Conservation (phyloP, 345 rosid genomes). For the Zanthoxylum bungeanum region DNA sequence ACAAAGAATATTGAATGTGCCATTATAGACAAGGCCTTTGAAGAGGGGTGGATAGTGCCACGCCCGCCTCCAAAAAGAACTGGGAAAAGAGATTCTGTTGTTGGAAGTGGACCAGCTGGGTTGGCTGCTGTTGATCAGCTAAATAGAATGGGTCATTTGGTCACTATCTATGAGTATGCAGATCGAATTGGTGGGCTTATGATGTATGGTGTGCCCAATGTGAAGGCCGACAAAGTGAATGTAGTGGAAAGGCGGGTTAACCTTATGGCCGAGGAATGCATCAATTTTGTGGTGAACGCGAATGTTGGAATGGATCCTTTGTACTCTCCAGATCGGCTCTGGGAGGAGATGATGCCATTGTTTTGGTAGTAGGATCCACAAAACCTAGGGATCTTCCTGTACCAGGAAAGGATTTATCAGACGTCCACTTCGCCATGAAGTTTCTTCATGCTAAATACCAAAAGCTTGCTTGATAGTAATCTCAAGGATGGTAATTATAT, state of each 20-base stretch:
- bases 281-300: conserved; percentile 85
- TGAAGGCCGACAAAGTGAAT: conserved; percentile 93
- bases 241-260: conserved; percentile 90
- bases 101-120: conserved; percentile 98
- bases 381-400: conserved; percentile 99
- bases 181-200: conserved; percentile 98
- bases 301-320: conserved; percentile 77
- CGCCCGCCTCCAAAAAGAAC: conserved; percentile 84
- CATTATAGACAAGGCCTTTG: conserved; percentile 91
- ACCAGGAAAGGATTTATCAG: conserved; percentile 85
- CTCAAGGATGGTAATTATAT: conserved; percentile 79
- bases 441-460: conserved; percentile 93
- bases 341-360: conserved; percentile 73
- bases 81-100: conserved; percentile 77
- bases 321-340: conserved; percentile 69
- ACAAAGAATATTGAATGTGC: conserved; percentile 90
- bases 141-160: conserved; percentile 89
- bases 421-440: conserved; percentile 96
- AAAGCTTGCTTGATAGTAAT: conserved; percentile 94
- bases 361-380: conserved; percentile 94
- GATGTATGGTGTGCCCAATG: conserved; percentile 99
- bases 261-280: conserved; percentile 89
- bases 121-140: conserved; percentile 99
- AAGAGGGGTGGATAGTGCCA: conserved; percentile 98
- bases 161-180: conserved; percentile 93